Evolutionary conservation across 1,284 basidiomycete genomes (phyloP).

Genomic region (Schizophyllum commune): DNA sequence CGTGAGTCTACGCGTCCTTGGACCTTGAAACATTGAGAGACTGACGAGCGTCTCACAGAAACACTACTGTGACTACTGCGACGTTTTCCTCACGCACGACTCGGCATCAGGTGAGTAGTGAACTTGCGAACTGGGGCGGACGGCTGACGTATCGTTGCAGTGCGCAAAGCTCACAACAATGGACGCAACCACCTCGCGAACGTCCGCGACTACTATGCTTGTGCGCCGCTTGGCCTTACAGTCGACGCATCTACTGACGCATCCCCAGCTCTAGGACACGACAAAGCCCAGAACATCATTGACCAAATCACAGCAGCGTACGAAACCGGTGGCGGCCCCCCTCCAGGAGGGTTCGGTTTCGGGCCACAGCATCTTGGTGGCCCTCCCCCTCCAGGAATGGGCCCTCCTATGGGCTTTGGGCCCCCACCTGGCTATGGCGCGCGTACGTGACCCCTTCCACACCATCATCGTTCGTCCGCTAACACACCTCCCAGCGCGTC

Average conservation of each 20-base stretch:
- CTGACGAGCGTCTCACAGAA: conserved; percentile 38
- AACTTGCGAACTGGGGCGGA: conserved; percentile 1
- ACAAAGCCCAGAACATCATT: conserved; percentile 93
- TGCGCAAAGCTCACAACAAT: conserved; percentile 96
- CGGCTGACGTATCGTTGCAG: conserved; percentile 30
- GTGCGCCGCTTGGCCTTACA: conserved; percentile 34
- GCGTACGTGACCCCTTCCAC: conserved; percentile 39
- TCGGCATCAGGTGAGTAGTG: conserved; percentile 66
- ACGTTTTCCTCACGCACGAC: conserved; percentile 87
- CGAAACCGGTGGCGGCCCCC: conserved; percentile 78
- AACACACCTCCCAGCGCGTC: conserved; percentile 33
- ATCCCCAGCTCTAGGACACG: conserved; percentile 77
- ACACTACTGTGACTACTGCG: conserved; percentile 91
- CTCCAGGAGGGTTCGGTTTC: conserved; percentile 76
- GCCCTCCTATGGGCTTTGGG: conserved; percentile 25
- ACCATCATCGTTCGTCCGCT: conserved; percentile 1
- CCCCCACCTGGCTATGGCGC: conserved; percentile 41
- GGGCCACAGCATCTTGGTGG: conserved; percentile 66
- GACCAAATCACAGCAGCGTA: conserved; percentile 93
- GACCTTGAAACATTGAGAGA: background rate
- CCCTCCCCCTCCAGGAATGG: conserved; percentile 31
- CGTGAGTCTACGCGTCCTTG: conserved; percentile 26
- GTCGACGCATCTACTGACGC: conserved; percentile 9
- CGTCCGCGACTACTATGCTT: conserved; percentile 95
- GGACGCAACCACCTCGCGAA: conserved; percentile 95